phyloP scores from a whole-genome alignment of 2,329 filamentous ascomycete species.

The Cryphonectria radicalis region DNA sequence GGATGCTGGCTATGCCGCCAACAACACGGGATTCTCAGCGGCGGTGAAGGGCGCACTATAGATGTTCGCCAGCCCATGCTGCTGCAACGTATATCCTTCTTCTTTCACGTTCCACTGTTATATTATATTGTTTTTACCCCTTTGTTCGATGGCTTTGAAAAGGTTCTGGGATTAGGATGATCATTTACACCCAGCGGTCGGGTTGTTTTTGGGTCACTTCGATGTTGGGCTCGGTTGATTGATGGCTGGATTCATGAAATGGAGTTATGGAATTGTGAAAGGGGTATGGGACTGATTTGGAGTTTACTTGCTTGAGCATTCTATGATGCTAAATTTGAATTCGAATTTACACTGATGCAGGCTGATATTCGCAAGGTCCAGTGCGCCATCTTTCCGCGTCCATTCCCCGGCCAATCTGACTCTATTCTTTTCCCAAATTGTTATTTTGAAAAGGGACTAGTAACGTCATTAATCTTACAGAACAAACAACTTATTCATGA shows the following conservation, averaged over 20 bases:
- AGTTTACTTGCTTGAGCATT: too few relatives aligned
- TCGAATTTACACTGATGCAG: too few relatives aligned
- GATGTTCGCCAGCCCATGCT: background rate
- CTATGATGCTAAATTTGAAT: too few relatives aligned
- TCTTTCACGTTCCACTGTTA: background rate
- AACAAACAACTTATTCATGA: too few relatives aligned
- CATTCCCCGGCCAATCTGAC: too few relatives aligned
- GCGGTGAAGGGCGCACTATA: constrained; percentile 20
- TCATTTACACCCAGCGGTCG: background rate
- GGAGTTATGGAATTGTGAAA: background rate
- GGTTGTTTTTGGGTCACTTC: background rate
- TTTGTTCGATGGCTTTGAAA: background rate
- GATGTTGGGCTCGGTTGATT: background rate
- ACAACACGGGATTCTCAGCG: constrained; percentile 9
- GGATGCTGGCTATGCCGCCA: constrained; percentile 21
- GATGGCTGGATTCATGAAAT: background rate
- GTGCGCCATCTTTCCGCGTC: too few relatives aligned
- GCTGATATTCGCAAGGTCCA: too few relatives aligned
- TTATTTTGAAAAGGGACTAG: too few relatives aligned
- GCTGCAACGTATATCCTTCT: background rate
- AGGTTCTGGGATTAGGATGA: too few relatives aligned
- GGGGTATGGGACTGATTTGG: background rate
- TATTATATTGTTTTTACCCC: background rate
- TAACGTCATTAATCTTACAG: too few relatives aligned
- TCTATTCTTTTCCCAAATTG: too few relatives aligned